Base-by-base conservation (phyloP, 106 monocot genomes). In the Cymbidium sinense region DNA sequence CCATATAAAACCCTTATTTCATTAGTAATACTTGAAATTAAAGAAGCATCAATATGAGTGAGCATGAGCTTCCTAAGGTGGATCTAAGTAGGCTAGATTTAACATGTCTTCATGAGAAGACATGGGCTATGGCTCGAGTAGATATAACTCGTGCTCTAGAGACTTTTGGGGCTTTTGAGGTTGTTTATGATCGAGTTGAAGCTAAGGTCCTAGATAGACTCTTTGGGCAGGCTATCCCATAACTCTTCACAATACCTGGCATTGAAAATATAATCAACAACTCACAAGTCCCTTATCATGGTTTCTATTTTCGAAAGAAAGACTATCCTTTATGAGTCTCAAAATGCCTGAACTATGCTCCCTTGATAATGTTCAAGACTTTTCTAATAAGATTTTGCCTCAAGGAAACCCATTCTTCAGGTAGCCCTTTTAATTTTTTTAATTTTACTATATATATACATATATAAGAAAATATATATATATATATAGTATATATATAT, bases 21-120 rank as follows among this genome's bases (percentile, higher is more conserved):
- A n/a, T n/a, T n/a, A n/a, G n/a, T n/a, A n/a, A n/a, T n/a, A n/a
- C n/a, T n/a, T n/a, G n/a, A n/a, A n/a, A n/a, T n/a, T n/a, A n/a
- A n/a, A n/a, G n/a, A n/a, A n/a, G n/a, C n/a, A n/a, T n/a, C n/a
- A n/a, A n/a, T n/a, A n/a, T n/a, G n/a, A n/a, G n/a, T n/a, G n/a
- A n/a, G n/a, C n/a, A n/a, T n/a, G n/a, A n/a, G n/a, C 65, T 87
- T 13, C 76, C 82, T 20, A 76, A 76, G 77, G 64, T 84, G 28
- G 77, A 79, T 34, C 76, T 87, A 54, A 37, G 75, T 5, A 67
- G 76, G 0, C 50, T 87, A 31, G 43, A 83, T 72, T 77, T 18
- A 34, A 64, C 50, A 44, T 39, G 13, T 19, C 1, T 39, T 21
- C 69, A 34, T 51, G 7, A 25, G 5, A 43, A 65, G 2, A 19